Percentiles rank a stretch among this genome's conserved stretches.
Conservation (phyloP, 1,139 yeast species). For the Lodderomyces oxycetoniae region DNA sequence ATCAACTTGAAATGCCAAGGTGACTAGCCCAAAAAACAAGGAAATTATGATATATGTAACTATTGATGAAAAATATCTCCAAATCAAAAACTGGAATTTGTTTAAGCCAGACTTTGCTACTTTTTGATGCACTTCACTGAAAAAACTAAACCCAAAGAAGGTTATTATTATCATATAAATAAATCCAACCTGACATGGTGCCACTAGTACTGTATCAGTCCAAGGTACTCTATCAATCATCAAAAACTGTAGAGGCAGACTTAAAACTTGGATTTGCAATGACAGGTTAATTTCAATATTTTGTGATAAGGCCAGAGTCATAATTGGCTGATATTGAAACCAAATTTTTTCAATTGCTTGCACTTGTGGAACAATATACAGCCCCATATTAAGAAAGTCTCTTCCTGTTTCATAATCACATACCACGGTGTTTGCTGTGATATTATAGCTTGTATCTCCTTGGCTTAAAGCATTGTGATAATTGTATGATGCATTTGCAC, state of each 20-base stretch:
- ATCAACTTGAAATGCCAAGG: constrained; percentile 42
- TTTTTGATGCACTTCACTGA: constrained; percentile 47
- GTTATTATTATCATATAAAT: constrained; percentile 71
- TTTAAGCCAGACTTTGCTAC: constrained; percentile 35
- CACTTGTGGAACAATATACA: constrained; percentile 12
- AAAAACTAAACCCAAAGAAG: constrained; percentile 52
- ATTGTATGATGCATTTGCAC: constrained; percentile 34
- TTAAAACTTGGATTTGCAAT: constrained; percentile 19
- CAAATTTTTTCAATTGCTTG: constrained; percentile 9
- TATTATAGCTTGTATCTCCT: constrained; percentile 25
- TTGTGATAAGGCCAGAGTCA: constrained; percentile 5
- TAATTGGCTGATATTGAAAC: constrained; percentile 10
- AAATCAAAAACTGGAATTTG: constrained; percentile 25
- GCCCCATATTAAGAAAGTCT: constrained; percentile 22
- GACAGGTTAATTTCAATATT: constrained; percentile 11
- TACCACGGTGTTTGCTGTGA: constrained; percentile 21
- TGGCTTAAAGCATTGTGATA: constrained; percentile 24
- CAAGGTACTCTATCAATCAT: constrained; percentile 49
- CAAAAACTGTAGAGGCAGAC: constrained; percentile 35
- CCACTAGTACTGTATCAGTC: constrained; percentile 46
- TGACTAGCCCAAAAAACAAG: constrained; percentile 35
- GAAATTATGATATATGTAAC: constrained; percentile 33
- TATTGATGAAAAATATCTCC: constrained; percentile 28
- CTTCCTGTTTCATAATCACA: constrained; percentile 40
- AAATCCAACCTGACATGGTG: constrained; percentile 71